phyloP scores from a whole-genome alignment of 768 basidiomycete genomes.

The Lactifluus subvellereus region DNA sequence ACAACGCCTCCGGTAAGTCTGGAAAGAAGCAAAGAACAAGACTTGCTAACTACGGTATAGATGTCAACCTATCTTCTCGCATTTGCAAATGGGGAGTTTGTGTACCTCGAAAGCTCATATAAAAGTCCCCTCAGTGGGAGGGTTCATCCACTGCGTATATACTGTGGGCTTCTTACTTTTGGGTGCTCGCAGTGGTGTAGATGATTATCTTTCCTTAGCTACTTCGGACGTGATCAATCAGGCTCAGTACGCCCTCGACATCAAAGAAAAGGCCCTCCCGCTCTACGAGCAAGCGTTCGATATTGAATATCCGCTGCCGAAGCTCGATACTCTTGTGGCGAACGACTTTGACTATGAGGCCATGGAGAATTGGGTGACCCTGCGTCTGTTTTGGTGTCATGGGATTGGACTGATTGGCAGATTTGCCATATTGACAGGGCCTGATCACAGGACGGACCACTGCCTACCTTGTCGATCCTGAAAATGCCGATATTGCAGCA shows the following conservation, averaged over 20 bases:
- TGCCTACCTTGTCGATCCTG: slow-evolving; percentile 74
- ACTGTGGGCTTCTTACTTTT: slow-evolving; percentile 41
- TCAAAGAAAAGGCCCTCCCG: slow-evolving; percentile 75
- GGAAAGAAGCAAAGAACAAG: neutral
- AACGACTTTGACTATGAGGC: slow-evolving; percentile 86
- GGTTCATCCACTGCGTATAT: slow-evolving; percentile 76
- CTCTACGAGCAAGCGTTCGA: slow-evolving; percentile 92
- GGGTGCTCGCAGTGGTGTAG: slow-evolving; percentile 1
- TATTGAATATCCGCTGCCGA: slow-evolving; percentile 87
- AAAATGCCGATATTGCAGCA: slow-evolving; percentile 61
- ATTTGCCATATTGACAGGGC: slow-evolving; percentile 37
- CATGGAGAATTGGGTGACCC: slow-evolving; percentile 83
- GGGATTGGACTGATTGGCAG: neutral
- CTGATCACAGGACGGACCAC: slow-evolving; percentile 85
- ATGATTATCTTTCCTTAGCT: slow-evolving; percentile 37
- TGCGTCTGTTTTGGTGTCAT: neutral
- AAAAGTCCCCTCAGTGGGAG: slow-evolving; percentile 75
- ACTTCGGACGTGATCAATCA: slow-evolving; percentile 80
- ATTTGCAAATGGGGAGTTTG: slow-evolving; percentile 77
- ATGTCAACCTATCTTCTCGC: slow-evolving; percentile 91
- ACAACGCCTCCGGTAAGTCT: slow-evolving; percentile 60
- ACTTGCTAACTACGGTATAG: slow-evolving; percentile 23
- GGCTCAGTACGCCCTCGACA: slow-evolving; percentile 80
- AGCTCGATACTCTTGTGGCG: slow-evolving; percentile 89
- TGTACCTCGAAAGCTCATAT: slow-evolving; percentile 67